phyloP scores from a whole-genome alignment of 2,329 filamentous ascomycete species.

The Botrytis aclada region DNA sequence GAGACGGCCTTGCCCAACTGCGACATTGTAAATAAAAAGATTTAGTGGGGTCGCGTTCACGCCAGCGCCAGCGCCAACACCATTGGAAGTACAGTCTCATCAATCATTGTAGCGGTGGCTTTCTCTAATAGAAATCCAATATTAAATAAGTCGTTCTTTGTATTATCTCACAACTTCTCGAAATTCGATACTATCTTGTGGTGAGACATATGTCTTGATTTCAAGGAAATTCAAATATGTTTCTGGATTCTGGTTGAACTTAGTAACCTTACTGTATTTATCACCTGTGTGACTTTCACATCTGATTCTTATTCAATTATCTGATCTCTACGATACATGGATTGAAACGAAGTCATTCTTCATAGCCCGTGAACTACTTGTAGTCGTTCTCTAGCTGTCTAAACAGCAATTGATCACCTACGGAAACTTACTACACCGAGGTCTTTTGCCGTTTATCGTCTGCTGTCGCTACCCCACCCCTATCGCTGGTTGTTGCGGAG shows the following conservation, averaged over 20 bases:
- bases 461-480: not conserved
- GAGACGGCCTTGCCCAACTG: not conserved
- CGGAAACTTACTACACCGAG: not conserved
- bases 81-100: not conserved
- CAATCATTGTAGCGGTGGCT: not conserved
- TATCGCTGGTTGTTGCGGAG: not conserved
- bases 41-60: constrained; percentile 7
- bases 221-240: not conserved
- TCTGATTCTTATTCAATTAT: not conserved
- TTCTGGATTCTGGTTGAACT: not conserved
- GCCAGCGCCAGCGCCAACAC: not conserved
- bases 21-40: not conserved
- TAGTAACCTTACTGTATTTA: not conserved
- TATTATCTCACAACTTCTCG: not conserved
- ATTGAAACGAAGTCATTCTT: not conserved
- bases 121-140: not conserved
- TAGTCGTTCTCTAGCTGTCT: not conserved
- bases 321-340: not conserved
- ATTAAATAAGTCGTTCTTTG: not conserved
- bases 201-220: not conserved
- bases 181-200: not conserved
- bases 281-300: not conserved
- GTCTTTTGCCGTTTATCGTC: not conserved
- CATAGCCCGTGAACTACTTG: not conserved
- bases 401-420: not conserved